phyloP scores from a whole-genome alignment of 2,329 filamentous ascomycete species.

The Ramularia endophylla region DNA sequence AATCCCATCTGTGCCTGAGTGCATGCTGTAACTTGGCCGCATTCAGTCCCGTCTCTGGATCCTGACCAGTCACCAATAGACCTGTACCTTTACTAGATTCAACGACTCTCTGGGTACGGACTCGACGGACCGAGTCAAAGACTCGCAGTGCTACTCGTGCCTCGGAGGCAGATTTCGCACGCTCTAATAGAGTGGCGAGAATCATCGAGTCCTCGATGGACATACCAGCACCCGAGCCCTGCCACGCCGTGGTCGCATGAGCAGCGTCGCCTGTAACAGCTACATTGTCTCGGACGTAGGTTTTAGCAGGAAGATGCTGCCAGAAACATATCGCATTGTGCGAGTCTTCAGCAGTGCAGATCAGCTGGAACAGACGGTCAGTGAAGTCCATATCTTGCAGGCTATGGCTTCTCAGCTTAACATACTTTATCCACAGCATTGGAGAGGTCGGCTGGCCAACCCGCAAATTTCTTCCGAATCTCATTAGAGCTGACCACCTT shows the following conservation, averaged over 20 bases:
- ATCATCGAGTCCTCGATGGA: constrained; percentile 27
- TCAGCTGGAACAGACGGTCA: constrained; percentile 1
- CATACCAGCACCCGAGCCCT: constrained; percentile 30
- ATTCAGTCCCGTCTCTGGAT: constrained; percentile 8
- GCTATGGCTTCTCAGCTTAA: too few relatives aligned
- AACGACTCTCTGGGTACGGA: constrained; percentile 3
- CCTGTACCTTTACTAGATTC: constrained; percentile 12
- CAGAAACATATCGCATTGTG: too few relatives aligned
- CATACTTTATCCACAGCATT: not conserved
- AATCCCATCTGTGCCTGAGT: constrained; percentile 10
- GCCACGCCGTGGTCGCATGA: constrained; percentile 37
- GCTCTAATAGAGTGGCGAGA: not conserved
- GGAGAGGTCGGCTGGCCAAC: too few relatives aligned
- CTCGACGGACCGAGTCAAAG: constrained; percentile 4
- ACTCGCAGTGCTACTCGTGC: constrained; percentile 1
- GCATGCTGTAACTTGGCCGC: constrained; percentile 5
- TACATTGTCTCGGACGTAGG: constrained; percentile 32
- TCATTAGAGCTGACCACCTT: too few relatives aligned
- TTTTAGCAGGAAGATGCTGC: constrained; percentile 33
- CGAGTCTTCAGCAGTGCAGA: not conserved
- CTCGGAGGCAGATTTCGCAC: not conserved
- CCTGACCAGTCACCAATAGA: constrained; percentile 7
- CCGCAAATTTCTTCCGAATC: too few relatives aligned
- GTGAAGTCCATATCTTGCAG: constrained; percentile 1
- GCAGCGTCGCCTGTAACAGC: constrained; percentile 41